phyloP scores from a whole-genome alignment of 345 rosid species.

The Tarenaya hassleriana region DNA sequence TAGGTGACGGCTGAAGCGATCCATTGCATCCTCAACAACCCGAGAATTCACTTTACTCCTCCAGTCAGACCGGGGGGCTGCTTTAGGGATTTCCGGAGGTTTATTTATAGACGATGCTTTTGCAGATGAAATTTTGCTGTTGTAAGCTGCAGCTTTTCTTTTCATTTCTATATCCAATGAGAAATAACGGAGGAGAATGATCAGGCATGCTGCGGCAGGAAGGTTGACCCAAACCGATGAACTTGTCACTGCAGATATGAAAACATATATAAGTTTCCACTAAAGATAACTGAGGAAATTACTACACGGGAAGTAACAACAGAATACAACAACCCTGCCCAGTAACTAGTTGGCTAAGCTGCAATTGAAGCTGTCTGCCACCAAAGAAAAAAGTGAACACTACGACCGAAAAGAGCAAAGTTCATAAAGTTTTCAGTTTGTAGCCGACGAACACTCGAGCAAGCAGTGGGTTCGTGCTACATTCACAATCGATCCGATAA shows the following conservation, averaged over 20 bases:
- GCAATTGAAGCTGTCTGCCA: too few relatives aligned
- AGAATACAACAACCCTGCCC: not conserved
- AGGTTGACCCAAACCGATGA: slow-evolving; percentile 91
- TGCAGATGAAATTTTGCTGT: slow-evolving; percentile 39
- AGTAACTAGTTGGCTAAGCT: not conserved
- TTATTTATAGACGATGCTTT: slow-evolving; percentile 32
- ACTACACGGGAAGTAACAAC: not conserved
- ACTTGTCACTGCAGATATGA: slow-evolving; percentile 70
- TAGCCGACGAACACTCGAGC: too few relatives aligned
- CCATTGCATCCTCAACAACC: slow-evolving; percentile 81
- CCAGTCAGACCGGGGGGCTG: slow-evolving; percentile 58
- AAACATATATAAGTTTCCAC: slow-evolving; percentile 20
- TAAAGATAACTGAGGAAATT: slow-evolving; percentile 1
- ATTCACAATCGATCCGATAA: slow-evolving; percentile 3
- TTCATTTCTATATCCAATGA: slow-evolving; percentile 76
- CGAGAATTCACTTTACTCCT: slow-evolving; percentile 86
- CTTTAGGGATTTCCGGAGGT: slow-evolving; percentile 39
- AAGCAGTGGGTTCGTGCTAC: not conserved
- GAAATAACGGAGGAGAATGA: slow-evolving; percentile 75
- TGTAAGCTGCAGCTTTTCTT: slow-evolving; percentile 64
- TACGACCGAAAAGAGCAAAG: not conserved
- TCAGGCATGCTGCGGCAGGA: slow-evolving; percentile 83
- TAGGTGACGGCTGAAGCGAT: slow-evolving; percentile 73
- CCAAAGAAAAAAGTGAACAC: slow-evolving; percentile 1
- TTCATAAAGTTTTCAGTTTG: not conserved